A percentile compares a stretch with the other conserved stretches of the same genome.
These are phyloP conservation scores for Thielaviopsis cerberus DNA, from an alignment of 2,329 filamentous ascomycete genomes.

Conservation along the genomic window DNA sequence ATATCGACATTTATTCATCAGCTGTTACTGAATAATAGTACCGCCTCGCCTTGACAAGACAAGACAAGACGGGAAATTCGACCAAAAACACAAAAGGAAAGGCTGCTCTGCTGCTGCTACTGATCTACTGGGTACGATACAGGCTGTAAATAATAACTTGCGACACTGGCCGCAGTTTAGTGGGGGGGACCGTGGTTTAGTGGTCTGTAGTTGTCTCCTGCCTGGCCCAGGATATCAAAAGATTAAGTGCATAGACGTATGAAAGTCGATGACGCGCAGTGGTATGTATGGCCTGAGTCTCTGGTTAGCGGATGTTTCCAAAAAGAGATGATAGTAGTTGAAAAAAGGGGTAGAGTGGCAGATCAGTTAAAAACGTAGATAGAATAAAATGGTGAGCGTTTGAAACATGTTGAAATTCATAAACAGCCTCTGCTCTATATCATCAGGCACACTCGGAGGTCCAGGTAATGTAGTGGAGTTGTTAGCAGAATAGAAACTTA, in stretches of 20 bases:
- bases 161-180: not conserved
- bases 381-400: constrained; percentile 12
- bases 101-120: constrained; percentile 2
- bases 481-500: constrained; percentile 10
- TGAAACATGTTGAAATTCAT: constrained; percentile 19
- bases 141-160: not conserved
- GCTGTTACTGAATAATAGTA: not conserved
- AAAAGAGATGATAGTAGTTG: constrained; percentile 1
- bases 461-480: not conserved
- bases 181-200: not conserved
- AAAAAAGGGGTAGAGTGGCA: not conserved
- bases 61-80: not conserved
- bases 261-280: not conserved
- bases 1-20: not conserved
- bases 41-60: not conserved
- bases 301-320: constrained; percentile 6
- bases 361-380: constrained; percentile 12
- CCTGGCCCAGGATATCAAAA: constrained; percentile 10
- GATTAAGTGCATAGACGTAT: not conserved
- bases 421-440: constrained; percentile 28
- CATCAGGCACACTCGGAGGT: constrained; percentile 21
- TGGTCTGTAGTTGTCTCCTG: constrained; percentile 5
- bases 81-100: not conserved
- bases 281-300: not conserved
- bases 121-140: not conserved